Conservation (phyloP, 1,284 basidiomycete species). For the Ceratobasidium papillatum region DNA sequence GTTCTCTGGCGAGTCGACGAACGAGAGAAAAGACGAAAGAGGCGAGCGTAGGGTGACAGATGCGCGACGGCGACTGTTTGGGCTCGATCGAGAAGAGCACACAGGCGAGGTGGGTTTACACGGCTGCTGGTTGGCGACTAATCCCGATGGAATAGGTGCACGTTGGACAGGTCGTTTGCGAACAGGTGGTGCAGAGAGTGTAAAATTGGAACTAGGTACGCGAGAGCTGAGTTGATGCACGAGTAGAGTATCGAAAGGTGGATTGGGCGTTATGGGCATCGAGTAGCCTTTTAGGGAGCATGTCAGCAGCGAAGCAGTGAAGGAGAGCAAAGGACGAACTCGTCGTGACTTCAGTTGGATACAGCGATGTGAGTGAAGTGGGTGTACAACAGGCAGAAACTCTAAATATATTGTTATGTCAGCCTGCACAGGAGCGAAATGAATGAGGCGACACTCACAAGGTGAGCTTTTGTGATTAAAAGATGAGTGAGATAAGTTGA, state of each 20-base stretch:
- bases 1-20: slow-evolving; percentile 2
- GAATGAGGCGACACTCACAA: slow-evolving; percentile 12
- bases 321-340: slow-evolving; percentile 25
- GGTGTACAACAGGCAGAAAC: neutral
- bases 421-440: slow-evolving; percentile 7
- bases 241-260: slow-evolving; percentile 21
- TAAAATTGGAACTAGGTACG: slow-evolving; percentile 23
- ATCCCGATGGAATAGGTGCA: neutral
- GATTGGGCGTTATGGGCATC: slow-evolving; percentile 37
- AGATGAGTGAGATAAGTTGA: slow-evolving; percentile 22
- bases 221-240: slow-evolving; percentile 11
- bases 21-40: slow-evolving; percentile 5
- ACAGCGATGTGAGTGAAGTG: slow-evolving; percentile 9
- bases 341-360: slow-evolving; percentile 8
- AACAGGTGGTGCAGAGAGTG: slow-evolving; percentile 13
- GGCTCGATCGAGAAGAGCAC: neutral
- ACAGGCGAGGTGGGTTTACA: slow-evolving; percentile 13
- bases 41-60: slow-evolving; percentile 19
- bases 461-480: slow-evolving; percentile 22
- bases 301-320: slow-evolving; percentile 14
- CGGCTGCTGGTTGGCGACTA: slow-evolving; percentile 5
- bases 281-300: slow-evolving; percentile 3
- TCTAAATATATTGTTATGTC: neutral
- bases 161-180: slow-evolving; percentile 17
- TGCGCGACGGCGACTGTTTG: slow-evolving; percentile 16